phyloP scores from a whole-genome alignment of 495 filamentous ascomycete species.

The Daldinia vernicosa region DNA sequence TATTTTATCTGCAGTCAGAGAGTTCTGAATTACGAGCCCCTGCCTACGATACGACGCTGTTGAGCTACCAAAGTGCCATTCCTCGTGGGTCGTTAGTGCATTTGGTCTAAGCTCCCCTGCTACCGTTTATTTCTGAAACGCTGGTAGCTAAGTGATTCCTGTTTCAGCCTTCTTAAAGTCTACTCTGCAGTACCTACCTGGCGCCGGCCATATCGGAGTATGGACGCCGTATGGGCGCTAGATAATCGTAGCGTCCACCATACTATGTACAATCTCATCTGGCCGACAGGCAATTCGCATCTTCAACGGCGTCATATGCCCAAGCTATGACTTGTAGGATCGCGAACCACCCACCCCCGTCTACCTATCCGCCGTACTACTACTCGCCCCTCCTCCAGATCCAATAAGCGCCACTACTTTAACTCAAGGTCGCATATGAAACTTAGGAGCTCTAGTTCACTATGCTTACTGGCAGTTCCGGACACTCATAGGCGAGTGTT shows the following conservation, averaged over 20 bases:
- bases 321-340: constrained; percentile 13
- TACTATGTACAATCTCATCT: constrained; percentile 19
- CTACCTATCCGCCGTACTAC: background rate
- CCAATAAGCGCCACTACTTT: constrained; percentile 8
- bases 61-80: constrained; percentile 24
- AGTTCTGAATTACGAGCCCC: constrained; percentile 33
- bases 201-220: constrained; percentile 17
- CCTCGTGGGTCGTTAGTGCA: constrained; percentile 30
- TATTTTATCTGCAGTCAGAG: constrained; percentile 23
- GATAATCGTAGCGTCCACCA: constrained; percentile 5
- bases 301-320: constrained; percentile 16
- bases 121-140: constrained; percentile 35
- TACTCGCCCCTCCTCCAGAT: constrained; percentile 1
- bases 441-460: background rate
- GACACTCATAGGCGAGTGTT: constrained; percentile 2
- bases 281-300: constrained; percentile 15
- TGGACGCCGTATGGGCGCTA: constrained; percentile 8
- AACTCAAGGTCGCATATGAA: constrained; percentile 4
- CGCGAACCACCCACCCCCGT: constrained; percentile 7
- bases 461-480: background rate
- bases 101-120: constrained; percentile 28
- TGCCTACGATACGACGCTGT: constrained; percentile 28
- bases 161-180: constrained; percentile 40
- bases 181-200: constrained; percentile 9
- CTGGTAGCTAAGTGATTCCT: constrained; percentile 35